Base-by-base conservation (phyloP, 2,329 filamentous ascomycete genomes). In the Hirsutella minnesotensis region DNA sequence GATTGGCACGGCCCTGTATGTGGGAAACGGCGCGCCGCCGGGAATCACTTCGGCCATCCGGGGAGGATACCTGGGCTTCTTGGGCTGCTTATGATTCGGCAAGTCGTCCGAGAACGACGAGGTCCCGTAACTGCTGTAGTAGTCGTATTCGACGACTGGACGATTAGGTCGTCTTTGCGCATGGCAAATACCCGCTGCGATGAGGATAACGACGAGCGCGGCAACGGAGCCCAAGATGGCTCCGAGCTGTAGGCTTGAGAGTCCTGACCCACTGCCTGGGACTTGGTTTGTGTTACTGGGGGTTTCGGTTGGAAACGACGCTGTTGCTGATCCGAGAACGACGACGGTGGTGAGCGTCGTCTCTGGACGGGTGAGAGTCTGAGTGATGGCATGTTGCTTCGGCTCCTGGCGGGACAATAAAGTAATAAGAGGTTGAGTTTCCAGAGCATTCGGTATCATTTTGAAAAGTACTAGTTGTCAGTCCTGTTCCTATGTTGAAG, bases 151-250 rank as follows among this genome's bases (percentile, higher is more conserved):
- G 29, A 34, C 35, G 16, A 19, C 27, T 3, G 18, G 20, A 3
- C 38, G 33, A 9, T 22, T 10, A 31, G 15, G 37, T 15, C 35
- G 35, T 18, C 31, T 41, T 20, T 41, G 37, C 24, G 29, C 22
- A 18, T 38, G 49, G 52, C 61, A 67, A 39, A 53, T 58, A 41
- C 60, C 51, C 33, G 56, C 44, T 15, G 66, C 21, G 24, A 66
- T 42, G 24, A 59, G 40, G 19, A 66, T 45, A 20, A 62, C 39
- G n/a, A 62, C 56, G n/a, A 61, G 49, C 2, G 58, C 65, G 10
- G 65, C 52, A 2, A 68, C 46, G 29, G 58, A 58, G 22, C 66
- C 66, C 2, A 66, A 50, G 16, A 70, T 63, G 33, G 59, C 66
- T 5, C 64, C 66, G 24, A 70, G 57, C 39, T 67, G 55, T n/a